Percentiles rank a stretch among this genome's conserved stretches.
phyloP scores from a whole-genome alignment of 805 yeast genomes.

The Yamadazyma sp. region DNA sequence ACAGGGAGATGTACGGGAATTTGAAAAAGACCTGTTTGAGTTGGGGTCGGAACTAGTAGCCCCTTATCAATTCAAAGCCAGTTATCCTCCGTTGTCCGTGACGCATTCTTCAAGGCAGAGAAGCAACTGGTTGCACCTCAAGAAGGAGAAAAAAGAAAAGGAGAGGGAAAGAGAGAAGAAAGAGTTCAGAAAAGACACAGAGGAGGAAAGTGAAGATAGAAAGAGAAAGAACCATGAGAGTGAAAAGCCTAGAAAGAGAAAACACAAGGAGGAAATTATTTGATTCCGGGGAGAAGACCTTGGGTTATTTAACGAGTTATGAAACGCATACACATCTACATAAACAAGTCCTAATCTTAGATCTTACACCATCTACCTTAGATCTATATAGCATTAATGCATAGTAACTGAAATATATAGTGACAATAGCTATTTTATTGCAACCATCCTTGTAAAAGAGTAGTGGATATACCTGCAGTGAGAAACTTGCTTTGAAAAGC shows the following conservation, averaged over 20 bases:
- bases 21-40: constrained; percentile 25
- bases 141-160: constrained; percentile 13
- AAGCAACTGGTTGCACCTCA: constrained; percentile 13
- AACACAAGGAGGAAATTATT: too few species aligned
- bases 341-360: too few species aligned
- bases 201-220: constrained; percentile 7
- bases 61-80: constrained; percentile 29
- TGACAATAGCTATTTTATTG: too few species aligned
- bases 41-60: constrained; percentile 29
- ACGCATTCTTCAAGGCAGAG: constrained; percentile 27
- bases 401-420: too few species aligned
- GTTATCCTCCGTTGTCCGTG: constrained; percentile 41
- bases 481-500: too few species aligned
- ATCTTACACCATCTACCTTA: too few species aligned
- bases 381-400: too few species aligned
- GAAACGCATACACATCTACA: too few species aligned
- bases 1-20: neutral
- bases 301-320: too few species aligned
- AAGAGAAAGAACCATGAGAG: constrained; percentile 7
- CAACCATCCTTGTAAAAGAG: too few species aligned
- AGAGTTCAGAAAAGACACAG: constrained; percentile 5
- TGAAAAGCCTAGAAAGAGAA: constrained; percentile 16
- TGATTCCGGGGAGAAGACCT: too few species aligned
- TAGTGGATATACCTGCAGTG: too few species aligned
- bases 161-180: constrained; percentile 12